A percentile compares a stretch with the other conserved stretches of the same genome.
phyloP scores from a whole-genome alignment of 2,329 filamentous ascomycete genomes.

The Paecilomyces variotii region DNA sequence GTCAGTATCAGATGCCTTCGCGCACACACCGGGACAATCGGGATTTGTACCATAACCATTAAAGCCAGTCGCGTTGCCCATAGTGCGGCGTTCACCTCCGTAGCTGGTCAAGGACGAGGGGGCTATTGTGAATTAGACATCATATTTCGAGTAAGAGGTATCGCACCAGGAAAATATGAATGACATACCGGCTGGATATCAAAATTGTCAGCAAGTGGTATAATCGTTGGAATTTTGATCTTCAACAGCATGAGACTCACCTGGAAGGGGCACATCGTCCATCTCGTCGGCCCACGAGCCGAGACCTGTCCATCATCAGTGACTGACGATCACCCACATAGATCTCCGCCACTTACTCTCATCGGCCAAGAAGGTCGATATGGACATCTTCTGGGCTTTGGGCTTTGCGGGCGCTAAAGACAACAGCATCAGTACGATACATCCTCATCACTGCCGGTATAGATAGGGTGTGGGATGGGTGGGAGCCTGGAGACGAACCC shows the following conservation, averaged over 20 bases:
- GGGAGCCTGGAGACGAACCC: conserved; percentile 30
- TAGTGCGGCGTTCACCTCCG: conserved; percentile 43
- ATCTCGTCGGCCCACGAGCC: conserved; percentile 99
- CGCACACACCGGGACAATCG: conserved; percentile 6
- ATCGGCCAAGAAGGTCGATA: conserved; percentile 91
- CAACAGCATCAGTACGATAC: conserved; percentile 37
- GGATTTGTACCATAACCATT: conserved; percentile 24
- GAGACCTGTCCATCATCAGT: conserved; percentile 46
- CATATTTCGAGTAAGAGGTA: conserved; percentile 4
- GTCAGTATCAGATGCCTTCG: conserved; percentile 3
- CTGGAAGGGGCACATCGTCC: conserved; percentile 69
- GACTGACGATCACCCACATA: conserved; percentile 9
- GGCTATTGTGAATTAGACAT: conserved; percentile 19
- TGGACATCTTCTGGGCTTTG: conserved; percentile 92
- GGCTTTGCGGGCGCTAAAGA: conserved; percentile 79
- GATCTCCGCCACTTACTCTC: conserved; percentile 57
- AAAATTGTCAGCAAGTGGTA: conserved; percentile 6
- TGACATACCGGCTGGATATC: conserved; percentile 21
- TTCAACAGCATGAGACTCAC: conserved; percentile 45
- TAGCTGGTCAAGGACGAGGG: conserved; percentile 39
- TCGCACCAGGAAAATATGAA: conserved; percentile 3
- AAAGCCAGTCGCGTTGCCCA: conserved; percentile 30
- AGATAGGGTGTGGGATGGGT: background rate
- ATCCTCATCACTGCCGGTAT: conserved; percentile 6
- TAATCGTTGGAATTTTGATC: conserved; percentile 6